Conservation (phyloP, 768 basidiomycete genomes). For the Fomitopsis serialis region DNA sequence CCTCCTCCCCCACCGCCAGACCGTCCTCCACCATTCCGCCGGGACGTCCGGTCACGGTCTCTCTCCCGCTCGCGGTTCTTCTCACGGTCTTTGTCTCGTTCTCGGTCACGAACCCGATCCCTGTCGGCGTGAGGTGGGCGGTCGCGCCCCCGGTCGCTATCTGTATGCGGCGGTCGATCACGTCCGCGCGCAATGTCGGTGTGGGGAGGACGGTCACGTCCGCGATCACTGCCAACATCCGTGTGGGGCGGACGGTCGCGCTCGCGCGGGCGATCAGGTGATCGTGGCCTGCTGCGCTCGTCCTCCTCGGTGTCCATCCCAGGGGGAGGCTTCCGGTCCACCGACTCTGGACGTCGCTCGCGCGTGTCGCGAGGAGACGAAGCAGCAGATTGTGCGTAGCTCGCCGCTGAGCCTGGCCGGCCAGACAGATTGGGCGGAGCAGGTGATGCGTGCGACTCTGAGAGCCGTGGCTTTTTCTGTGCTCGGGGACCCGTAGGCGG, state of each 20-base stretch:
- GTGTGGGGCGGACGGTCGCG: constrained; percentile 29
- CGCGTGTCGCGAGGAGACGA: constrained; percentile 15
- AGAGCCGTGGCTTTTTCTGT: constrained; percentile 73
- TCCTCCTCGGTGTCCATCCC: constrained; percentile 51
- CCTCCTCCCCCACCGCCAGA: constrained; percentile 32
- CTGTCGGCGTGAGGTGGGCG: constrained; percentile 19
- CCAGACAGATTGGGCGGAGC: constrained; percentile 6
- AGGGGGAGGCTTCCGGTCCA: constrained; percentile 15
- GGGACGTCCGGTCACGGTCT: constrained; percentile 28
- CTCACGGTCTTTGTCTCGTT: constrained; percentile 30
- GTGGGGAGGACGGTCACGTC: constrained; percentile 27
- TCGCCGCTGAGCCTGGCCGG: constrained; percentile 8
- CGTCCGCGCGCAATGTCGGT: constrained; percentile 27
- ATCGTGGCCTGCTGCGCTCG: constrained; percentile 35
- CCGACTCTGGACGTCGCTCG: constrained; percentile 16
- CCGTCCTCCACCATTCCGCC: constrained; percentile 39
- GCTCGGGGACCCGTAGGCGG: constrained; percentile 79
- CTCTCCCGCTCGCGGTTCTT: constrained; percentile 32
- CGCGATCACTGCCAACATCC: constrained; percentile 23
- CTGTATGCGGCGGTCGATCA: constrained; percentile 28
- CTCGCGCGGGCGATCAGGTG: constrained; percentile 26
- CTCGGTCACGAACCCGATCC: constrained; percentile 29
- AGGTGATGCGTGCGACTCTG: constrained; percentile 35
- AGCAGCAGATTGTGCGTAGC: constrained; percentile 13
- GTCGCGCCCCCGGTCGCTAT: constrained; percentile 31